phyloP scores from a whole-genome alignment of 352 stramenopile genomes.

The Aphanomyces cochlioides region DNA sequence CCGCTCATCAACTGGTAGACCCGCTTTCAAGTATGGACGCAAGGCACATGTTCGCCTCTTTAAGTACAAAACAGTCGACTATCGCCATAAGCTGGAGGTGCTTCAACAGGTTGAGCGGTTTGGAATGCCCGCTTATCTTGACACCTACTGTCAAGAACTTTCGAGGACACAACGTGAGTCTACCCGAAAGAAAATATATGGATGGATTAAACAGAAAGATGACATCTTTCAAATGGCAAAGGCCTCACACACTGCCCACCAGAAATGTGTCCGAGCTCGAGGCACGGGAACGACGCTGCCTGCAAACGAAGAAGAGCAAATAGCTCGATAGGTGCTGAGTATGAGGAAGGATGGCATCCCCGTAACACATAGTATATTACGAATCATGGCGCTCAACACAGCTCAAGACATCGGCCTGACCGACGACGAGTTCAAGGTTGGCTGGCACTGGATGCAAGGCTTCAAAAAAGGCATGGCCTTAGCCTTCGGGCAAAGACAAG shows the following conservation, averaged over 20 bases:
- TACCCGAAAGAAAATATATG: conserved; percentile 8
- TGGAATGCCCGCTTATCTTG: background rate
- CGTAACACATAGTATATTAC: conserved; percentile 34
- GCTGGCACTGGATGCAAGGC: conserved; percentile 16
- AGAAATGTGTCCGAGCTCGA: conserved; percentile 1
- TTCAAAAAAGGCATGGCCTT: conserved; percentile 32
- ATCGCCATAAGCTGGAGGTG: background rate
- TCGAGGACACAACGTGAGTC: background rate
- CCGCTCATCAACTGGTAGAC: background rate
- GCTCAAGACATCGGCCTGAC: conserved; percentile 14
- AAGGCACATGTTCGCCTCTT: background rate
- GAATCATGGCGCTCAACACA: conserved; percentile 28
- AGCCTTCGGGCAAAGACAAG: background rate
- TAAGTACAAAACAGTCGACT: conserved; percentile 14
- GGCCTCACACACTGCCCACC: background rate
- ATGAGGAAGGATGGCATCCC: conserved; percentile 32
- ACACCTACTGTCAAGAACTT: background rate
- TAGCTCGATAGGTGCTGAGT: conserved; percentile 33
- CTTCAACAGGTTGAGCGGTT: background rate
- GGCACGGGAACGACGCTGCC: conserved; percentile 30
- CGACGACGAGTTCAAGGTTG: background rate
- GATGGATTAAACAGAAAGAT: conserved; percentile 14
- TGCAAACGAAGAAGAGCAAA: conserved; percentile 22
- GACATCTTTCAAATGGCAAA: background rate
- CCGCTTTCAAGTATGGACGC: background rate